phyloP scores from a whole-genome alignment of 306 rosid species.

The Fragaria ananassa region DNA sequence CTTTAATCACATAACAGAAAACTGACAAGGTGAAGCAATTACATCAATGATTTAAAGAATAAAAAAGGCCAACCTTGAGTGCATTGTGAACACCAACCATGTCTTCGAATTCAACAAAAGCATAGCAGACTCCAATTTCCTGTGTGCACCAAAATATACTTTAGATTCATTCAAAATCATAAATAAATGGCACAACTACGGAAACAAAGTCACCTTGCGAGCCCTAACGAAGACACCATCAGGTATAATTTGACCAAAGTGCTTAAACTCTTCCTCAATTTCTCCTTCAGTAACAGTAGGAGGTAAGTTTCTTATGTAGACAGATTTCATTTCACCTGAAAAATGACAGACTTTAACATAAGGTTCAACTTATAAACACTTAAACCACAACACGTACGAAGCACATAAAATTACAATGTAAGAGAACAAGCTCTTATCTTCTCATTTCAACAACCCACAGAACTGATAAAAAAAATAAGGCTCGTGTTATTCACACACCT shows the following conservation, averaged over 20 bases:
- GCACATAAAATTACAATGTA: background rate
- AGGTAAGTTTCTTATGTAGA: slow-evolving; percentile 86
- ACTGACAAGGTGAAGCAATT: slow-evolving; percentile 3
- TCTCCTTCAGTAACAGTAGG: slow-evolving; percentile 74
- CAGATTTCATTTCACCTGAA: slow-evolving; percentile 85
- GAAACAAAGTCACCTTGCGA: slow-evolving; percentile 53
- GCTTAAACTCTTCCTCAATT: slow-evolving; percentile 71
- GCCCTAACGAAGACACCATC: slow-evolving; percentile 87
- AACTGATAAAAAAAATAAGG: background rate
- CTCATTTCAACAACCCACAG: background rate
- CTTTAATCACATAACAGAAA: background rate
- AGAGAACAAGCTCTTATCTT: too few relatives aligned
- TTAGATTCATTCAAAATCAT: slow-evolving; percentile 20
- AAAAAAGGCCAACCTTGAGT: slow-evolving; percentile 56
- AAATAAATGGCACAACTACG: background rate
- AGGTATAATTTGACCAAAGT: slow-evolving; percentile 70
- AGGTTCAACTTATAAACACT: slow-evolving; percentile 17
- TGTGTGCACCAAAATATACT: slow-evolving; percentile 35
- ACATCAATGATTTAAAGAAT: background rate
- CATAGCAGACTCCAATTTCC: slow-evolving; percentile 97
- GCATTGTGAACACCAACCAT: slow-evolving; percentile 74
- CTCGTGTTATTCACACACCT: too few relatives aligned
- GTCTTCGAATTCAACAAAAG: slow-evolving; percentile 96
- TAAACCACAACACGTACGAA: background rate
- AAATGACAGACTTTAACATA: slow-evolving; percentile 15